phyloP scores from a whole-genome alignment of 441 rosid species.

The Erodium trifolium region DNA sequence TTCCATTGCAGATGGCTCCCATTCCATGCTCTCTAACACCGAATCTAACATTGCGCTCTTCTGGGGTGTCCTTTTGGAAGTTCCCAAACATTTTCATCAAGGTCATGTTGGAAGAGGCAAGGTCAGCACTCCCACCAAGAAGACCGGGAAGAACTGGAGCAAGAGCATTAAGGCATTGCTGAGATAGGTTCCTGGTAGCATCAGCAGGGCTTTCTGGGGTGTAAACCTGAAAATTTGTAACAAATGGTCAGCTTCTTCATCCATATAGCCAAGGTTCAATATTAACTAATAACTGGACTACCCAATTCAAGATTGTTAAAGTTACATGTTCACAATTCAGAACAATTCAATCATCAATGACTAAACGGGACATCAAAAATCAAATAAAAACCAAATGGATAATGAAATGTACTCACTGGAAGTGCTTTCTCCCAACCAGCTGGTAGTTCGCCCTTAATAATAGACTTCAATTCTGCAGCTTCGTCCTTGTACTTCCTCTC shows the following conservation, averaged over 20 bases:
- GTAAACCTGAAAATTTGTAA: conserved; percentile 44
- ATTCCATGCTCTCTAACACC: conserved; percentile 89
- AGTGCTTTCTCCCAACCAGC: conserved; percentile 97
- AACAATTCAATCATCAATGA: not conserved
- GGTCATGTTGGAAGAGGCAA: conserved; percentile 92
- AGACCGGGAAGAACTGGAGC: conserved; percentile 66
- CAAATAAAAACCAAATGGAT: conserved; percentile 2
- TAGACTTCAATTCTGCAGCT: conserved; percentile 85
- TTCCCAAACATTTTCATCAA: conserved; percentile 73
- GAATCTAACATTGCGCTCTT: conserved; percentile 73
- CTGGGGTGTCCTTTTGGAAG: conserved; percentile 76
- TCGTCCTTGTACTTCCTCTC: conserved; percentile 89
- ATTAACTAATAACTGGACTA: not conserved
- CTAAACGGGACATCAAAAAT: not conserved
- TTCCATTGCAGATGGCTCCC: conserved; percentile 86
- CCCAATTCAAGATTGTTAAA: not conserved
- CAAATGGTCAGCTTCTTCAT: not conserved
- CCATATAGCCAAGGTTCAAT: not conserved
- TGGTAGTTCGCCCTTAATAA: conserved; percentile 72
- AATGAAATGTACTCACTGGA: conserved; percentile 62
- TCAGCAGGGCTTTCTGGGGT: conserved; percentile 71
- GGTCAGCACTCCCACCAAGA: conserved; percentile 89
- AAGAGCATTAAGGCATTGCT: conserved; percentile 68
- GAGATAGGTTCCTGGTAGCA: conserved; percentile 81
- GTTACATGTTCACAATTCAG: not conserved